Percentiles rank a stretch among this genome's conserved stretches.
phyloP scores from a whole-genome alignment of 2,329 filamentous ascomycete genomes.

The Sarocladium brachiariae region DNA sequence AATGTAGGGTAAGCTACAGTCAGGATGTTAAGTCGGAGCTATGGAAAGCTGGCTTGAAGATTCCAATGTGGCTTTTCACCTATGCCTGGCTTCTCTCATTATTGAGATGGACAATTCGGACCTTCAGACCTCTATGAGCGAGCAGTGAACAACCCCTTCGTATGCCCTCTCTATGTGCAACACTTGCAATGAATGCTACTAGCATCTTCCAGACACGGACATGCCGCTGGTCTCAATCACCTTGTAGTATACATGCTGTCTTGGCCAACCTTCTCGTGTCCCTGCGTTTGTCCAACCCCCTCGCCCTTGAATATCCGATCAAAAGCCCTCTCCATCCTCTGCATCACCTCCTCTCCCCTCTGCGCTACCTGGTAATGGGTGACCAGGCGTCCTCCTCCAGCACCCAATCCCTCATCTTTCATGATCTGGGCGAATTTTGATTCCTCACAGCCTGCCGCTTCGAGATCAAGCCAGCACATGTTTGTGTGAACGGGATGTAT shows the following conservation, averaged over 20 bases:
- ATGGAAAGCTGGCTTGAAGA: no score
- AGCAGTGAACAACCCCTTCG: no score
- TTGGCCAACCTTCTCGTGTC: conserved; percentile 17
- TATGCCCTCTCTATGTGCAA: no score
- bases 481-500: conserved; percentile 74
- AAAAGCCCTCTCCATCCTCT: conserved; percentile 50
- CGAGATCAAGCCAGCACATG: conserved; percentile 80
- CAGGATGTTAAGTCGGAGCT: no score
- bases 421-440: conserved; percentile 33
- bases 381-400: conserved; percentile 36
- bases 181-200: no score
- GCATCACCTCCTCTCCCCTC: conserved; percentile 52
- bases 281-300: conserved; percentile 8
- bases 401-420: conserved; percentile 34
- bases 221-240: no score
- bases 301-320: conserved; percentile 21
- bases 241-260: conserved; percentile 18
- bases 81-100: no score
- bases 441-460: conserved; percentile 42
- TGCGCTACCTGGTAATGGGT: conserved; percentile 56
- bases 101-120: no score
- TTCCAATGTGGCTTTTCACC: no score
- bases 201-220: no score
- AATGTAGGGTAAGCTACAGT: no score
- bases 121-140: no score